phyloP scores from a whole-genome alignment of 805 yeast genomes.

The Saccharomycopsis capsularis region DNA sequence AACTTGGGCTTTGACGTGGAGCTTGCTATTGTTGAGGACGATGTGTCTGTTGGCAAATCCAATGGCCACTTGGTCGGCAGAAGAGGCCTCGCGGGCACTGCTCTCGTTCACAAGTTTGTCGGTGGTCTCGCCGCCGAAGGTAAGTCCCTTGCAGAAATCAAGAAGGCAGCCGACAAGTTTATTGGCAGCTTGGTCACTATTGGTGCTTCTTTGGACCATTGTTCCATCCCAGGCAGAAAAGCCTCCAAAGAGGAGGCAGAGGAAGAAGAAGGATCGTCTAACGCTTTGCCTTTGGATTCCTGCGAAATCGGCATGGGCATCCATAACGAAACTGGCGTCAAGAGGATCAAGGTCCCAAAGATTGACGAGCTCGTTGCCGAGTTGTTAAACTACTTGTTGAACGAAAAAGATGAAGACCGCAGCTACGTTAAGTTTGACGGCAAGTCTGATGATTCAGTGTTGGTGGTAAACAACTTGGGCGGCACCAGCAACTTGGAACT shows the following conservation, averaged over 20 bases:
- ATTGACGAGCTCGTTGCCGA: conserved; percentile 52
- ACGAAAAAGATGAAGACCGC: conserved; percentile 64
- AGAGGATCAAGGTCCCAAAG: conserved; percentile 51
- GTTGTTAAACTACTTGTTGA: conserved; percentile 56
- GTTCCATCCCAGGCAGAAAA: conserved; percentile 69
- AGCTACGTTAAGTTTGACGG: conserved; percentile 62
- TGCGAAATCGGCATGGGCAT: conserved; percentile 94
- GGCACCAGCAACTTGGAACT: conserved; percentile 81
- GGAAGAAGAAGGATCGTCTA: conserved; percentile 17
- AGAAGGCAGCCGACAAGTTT: conserved; percentile 51
- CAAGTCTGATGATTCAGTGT: conserved; percentile 56
- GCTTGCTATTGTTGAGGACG: conserved; percentile 78
- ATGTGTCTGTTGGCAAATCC: conserved; percentile 86
- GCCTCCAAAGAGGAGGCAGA: conserved; percentile 40
- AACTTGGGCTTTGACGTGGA: conserved; percentile 68
- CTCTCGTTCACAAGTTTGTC: conserved; percentile 73
- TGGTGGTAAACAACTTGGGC: conserved; percentile 80
- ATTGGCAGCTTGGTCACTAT: conserved; percentile 70
- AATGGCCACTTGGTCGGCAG: conserved; percentile 91
- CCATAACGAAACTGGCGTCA: conserved; percentile 89
- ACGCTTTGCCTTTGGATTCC: conserved; percentile 48
- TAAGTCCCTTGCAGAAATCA: conserved; percentile 45
- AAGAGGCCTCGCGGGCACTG: conserved; percentile 90
- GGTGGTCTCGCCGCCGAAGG: conserved; percentile 59
- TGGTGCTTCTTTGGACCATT: conserved; percentile 85